Base-by-base conservation (phyloP, 1,139 yeast species). In the Debaryomycetaceae sp. region DNA sequence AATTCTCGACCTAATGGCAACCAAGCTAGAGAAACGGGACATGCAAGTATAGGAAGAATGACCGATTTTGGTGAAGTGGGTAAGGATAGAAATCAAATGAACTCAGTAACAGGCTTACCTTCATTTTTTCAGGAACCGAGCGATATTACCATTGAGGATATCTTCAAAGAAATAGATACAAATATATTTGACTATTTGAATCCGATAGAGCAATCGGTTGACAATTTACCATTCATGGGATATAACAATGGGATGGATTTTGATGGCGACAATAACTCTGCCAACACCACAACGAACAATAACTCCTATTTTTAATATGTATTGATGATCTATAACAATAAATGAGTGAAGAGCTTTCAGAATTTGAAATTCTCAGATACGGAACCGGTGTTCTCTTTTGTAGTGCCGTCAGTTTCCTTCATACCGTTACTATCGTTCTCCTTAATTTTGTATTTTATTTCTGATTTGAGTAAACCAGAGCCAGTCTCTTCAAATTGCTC, bases 131-230 rank as follows among this genome's bases (percentile, higher is more conserved):
- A 27, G 11, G 31, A 27, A 11, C 11, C 31, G 31, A 27, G 11
- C 11, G 31, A 27, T 27, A 27, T 27, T 11, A 22, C 34, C 31
- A 27, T 41, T 8, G 43, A 67, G 40, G 66, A 63, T 29, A 59
- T 68, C 14, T 65, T 68, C 49, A 64, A 63, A 46, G 68, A 58
- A 35, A 63, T 68, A 14, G 69, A 66, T 43, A 56, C 62, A 1
- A 72, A 68, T 49, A 49, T 66, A 11, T 43, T 62, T 42, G 54
- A 56, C 24, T 62, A 55, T 47, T 53, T 67, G 37, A 64, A 66
- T 44, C 68, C 69, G 3, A 49, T 60, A 24, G 68, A 64, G 34
- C 51, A 60, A n/a, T 56, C 52, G 36, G 53, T 57, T 6, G 56
- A 54, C 41, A 52, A 54, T 38, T 50, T 52, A 41, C 36, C 11